A percentile compares a stretch with the other conserved stretches of the same genome.
Evolutionary conservation across 2,329 filamentous ascomycete genomes (phyloP).

Genomic region (Sporothrix inflata): DNA sequence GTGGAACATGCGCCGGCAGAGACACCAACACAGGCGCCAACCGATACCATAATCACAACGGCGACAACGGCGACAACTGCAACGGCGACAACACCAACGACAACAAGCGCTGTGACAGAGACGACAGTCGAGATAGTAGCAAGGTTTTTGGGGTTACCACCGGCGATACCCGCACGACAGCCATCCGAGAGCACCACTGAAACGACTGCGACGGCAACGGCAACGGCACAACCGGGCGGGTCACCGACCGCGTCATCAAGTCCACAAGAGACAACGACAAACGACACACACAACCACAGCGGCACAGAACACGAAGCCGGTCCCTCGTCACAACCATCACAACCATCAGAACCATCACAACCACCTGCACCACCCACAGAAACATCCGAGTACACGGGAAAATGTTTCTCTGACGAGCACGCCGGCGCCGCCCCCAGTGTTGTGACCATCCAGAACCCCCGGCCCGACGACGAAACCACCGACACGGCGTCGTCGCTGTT

Average conservation of each 20-base stretch:
- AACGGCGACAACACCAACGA: background rate
- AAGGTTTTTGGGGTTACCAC: background rate
- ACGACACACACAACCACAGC: background rate
- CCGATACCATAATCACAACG: too few relatives aligned
- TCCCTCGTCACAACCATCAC: background rate
- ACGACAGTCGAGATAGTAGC: slow-evolving; percentile 9
- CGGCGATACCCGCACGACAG: background rate
- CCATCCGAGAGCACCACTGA: background rate
- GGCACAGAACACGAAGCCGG: too few relatives aligned
- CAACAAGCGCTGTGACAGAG: background rate
- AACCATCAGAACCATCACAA: background rate
- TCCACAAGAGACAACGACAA: too few relatives aligned
- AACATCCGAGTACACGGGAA: background rate
- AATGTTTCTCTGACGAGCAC: slow-evolving; percentile 13
- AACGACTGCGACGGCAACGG: background rate
- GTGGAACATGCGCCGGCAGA: background rate
- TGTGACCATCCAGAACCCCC: background rate
- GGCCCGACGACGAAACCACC: slow-evolving; percentile 8
- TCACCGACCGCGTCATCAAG: too few relatives aligned
- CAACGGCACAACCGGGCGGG: background rate
- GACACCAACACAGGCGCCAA: background rate
- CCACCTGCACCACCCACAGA: background rate
- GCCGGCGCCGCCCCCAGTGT: background rate
- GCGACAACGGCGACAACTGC: background rate
- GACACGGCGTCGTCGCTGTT: slow-evolving; percentile 30